Base-by-base conservation (phyloP, 805 yeast species). In the Saccharomycopsis fibuligera region DNA sequence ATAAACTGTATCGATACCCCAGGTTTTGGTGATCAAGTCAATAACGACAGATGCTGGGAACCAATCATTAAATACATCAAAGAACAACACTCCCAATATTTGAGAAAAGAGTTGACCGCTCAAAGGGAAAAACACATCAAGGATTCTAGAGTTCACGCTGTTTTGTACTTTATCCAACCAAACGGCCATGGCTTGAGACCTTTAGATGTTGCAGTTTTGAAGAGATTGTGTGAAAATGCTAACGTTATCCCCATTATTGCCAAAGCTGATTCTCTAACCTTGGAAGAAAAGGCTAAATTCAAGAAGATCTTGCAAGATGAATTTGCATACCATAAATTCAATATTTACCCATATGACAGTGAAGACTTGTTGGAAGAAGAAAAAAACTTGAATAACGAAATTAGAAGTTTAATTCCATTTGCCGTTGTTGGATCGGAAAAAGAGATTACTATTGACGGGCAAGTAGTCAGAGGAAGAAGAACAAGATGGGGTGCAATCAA, bases 181-280 rank as follows among this genome's bases (percentile, higher is more conserved):
- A 85, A 86, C 55, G 86, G 86, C 56, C 79, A 79, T 58, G 93
- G 93, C n/a, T 79, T 91, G 61, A 82, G 82, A 58, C 80, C 84
- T 33, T 72, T 93, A 58, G 99, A 91, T 66, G 70, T 88, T 40
- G 80, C 81, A 48, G 91, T 90, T 17, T 75, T 91, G 61, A 85
- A 79, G 64, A 87, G 86, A 68, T 74, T 91, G 54, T 75, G 89
- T 33, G 97, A 91, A 65, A 84, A 89, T 57, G 86, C 93, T 53
- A 91, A 91, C 63, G 96, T 91, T 45, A 86, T 93, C 47, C 99
- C 99, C 41, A 82, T 91, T 40, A 93, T 91, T 67, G 96, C 96
- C 53, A 91, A 93, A 69, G 75, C 95, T 25, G 99, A 91, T 68
- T 75, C 95, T 22, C 73, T 91, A 62, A 93, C 98, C 19, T 66